Base-by-base conservation (phyloP, 495 filamentous ascomycete species). In the Hypoxylon fuscum region DNA sequence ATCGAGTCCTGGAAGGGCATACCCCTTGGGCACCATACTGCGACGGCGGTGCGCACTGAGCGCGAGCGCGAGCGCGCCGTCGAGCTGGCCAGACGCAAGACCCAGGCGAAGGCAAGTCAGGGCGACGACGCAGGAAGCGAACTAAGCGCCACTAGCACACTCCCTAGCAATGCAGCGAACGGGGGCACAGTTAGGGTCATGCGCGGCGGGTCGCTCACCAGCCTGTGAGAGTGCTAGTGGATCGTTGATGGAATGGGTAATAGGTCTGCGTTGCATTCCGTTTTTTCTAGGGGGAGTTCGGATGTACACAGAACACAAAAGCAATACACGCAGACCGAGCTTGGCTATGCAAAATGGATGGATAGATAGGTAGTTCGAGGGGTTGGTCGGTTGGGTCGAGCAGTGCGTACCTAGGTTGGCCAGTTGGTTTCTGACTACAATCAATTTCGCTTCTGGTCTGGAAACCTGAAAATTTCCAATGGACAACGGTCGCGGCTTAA, bases 21-120 rank as follows among this genome's bases (percentile, higher is more conserved):
- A 5, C 69, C 66, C 2, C 45, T 45, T 1, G 69, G 69, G 9
- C 59, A 57, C 15, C 46, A 52, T n/a, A 78, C 87, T 29, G 90
- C 90, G 68, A 85, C 88, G 71, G 89, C 88, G 68, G 88, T 89
- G 65, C 86, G 89, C 47, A 89, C 86, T 31, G 89, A 92, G 78
- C 85, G 88, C 50, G 89, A 91, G 76, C 87, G 88, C 82, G 88
- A 90, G 77, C 82, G 86, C 64, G 87, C 87, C 57, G 72, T 91
- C 22, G 88, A 92, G 68, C 84, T 86, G 1, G 58, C 60, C n/a
- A 42, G 69, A 23, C 29, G 66, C 5, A 52, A 53, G 15, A 59
- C 59, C 15, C 55, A 61, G 9, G 46, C 22, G 5, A 40, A 53
- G n/a, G 18, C 17, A 6, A 20, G 6, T 3, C 20, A 12, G 9